phyloP scores from a whole-genome alignment of 768 basidiomycete species.

The Phanerodontia chrysosporium region DNA sequence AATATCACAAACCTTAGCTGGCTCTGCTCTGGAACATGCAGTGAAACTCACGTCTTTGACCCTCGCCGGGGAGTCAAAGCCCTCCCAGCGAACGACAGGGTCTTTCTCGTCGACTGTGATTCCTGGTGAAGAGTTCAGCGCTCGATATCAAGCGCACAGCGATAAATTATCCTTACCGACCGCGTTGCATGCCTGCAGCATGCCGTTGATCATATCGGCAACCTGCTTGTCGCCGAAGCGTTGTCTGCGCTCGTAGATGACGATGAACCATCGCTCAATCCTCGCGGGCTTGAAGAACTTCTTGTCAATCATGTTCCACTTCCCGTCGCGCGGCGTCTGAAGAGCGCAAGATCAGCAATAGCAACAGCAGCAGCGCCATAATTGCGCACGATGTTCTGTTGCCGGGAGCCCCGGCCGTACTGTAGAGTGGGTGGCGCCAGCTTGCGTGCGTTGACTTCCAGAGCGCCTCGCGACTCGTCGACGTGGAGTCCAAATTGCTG shows the following conservation, averaged over 20 bases:
- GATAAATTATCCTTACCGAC: constrained; percentile 48
- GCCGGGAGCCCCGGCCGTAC: constrained; percentile 57
- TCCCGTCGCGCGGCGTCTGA: constrained; percentile 59
- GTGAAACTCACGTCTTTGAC: too few relatives aligned
- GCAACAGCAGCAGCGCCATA: too few relatives aligned
- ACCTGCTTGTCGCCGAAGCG: constrained; percentile 51
- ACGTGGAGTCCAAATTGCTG: constrained; percentile 68
- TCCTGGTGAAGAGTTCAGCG: constrained; percentile 34
- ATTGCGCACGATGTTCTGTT: constrained; percentile 54
- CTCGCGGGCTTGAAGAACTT: constrained; percentile 54
- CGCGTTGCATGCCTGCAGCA: constrained; percentile 43
- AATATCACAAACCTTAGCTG: too few relatives aligned
- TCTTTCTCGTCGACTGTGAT: constrained; percentile 46
- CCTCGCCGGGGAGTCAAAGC: constrained; percentile 42
- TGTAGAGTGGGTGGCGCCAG: constrained; percentile 60
- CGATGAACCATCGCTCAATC: constrained; percentile 58
- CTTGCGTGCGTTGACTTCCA: constrained; percentile 58
- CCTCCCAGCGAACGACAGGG: constrained; percentile 51
- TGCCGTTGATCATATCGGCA: constrained; percentile 49
- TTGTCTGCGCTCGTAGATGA: constrained; percentile 58
- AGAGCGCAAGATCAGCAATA: constrained; percentile 6
- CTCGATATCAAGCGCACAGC: not conserved
- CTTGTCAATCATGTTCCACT: constrained; percentile 84
- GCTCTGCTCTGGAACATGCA: too few relatives aligned
- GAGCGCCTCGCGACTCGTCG: constrained; percentile 40